Evolutionary conservation across 1,284 basidiomycete species (phyloP), one percentile per base, ranked within the genome.

Genomic region (Moesziomyces parantarcticus): DNA sequence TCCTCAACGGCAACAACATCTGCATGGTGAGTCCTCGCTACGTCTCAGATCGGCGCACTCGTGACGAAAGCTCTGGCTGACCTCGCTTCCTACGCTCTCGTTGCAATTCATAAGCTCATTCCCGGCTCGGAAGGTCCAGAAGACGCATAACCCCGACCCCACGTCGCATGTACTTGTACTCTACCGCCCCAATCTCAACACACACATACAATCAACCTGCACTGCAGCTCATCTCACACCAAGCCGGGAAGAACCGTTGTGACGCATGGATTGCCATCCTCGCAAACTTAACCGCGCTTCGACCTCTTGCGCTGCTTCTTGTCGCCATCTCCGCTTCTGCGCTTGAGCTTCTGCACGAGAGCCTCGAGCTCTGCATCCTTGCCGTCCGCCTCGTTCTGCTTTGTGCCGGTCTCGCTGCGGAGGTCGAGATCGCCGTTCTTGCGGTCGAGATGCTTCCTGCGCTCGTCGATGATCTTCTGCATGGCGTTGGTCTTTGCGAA

Each of bases 1-100:
- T 99, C 46, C 85, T 99, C 63, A 99, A 99, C 80, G 96, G 96
- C 11, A 97, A 97, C 86, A 97, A 97, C 78, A 98, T 99, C 60
- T 95, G 94, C 83, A 97, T 99, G 91, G 95, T 96, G 60, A 87
- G 80, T 55, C 6, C n/a, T n/a, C n/a, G n/a, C n/a, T n/a, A 5
- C 1, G 9, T 18, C 14, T 20, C 44, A 21, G n/a, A 21, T 20
- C 13, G 13, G 29, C 41, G 26, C 16, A 21, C 49, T 44, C 32
- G 22, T 45, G 18, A 29, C 29, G 18, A 21, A 13, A 16, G 7
- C 23, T 41, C 14, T 26, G 18, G 5, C 36, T 39, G 36, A 49
- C 47, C 13, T 49, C 47, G 6, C 5, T n/a, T 25, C 26, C 29
- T 14, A 4, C 20, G 3, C 47, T 18, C 21, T 44, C 41, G 21